Percentiles rank a stretch among this genome's conserved stretches.
Evolutionary conservation across 257 asterid species (phyloP).

Genomic region (Leptodermis oblonga): DNA sequence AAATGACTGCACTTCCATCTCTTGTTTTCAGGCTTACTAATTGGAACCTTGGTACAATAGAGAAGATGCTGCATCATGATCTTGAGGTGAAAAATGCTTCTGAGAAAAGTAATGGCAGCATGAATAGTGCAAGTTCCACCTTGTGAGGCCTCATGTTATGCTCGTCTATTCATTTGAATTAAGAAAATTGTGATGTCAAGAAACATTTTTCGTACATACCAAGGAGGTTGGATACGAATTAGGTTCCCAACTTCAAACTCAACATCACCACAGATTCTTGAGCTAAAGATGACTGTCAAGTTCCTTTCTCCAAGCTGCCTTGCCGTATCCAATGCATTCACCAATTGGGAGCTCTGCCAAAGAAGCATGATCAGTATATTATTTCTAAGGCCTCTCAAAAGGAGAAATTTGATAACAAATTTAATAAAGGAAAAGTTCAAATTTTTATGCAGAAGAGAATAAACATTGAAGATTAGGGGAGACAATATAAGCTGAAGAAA

Average conservation of each 20-base stretch:
- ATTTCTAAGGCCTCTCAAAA: neutral
- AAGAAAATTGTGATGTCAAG: neutral
- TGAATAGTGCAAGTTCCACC: too few relatives aligned
- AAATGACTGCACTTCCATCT: neutral
- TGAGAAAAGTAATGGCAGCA: too few relatives aligned
- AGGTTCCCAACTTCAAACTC: conserved; percentile 71
- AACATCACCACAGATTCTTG: conserved; percentile 53
- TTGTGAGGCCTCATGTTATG: neutral
- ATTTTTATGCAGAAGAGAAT: neutral
- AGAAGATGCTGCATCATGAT: neutral
- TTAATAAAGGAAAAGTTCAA: neutral
- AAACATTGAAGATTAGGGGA: neutral
- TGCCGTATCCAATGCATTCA: conserved; percentile 27
- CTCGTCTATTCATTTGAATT: neutral
- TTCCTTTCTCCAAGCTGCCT: conserved; percentile 31
- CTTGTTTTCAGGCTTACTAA: neutral
- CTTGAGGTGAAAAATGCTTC: neutral
- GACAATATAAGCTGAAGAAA: neutral
- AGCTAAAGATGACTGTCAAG: conserved; percentile 61
- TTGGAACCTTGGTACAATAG: neutral
- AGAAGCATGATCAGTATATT: neutral
- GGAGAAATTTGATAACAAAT: neutral
- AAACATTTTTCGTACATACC: conserved; percentile 45
- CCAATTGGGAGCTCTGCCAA: conserved; percentile 42
- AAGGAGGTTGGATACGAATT: conserved; percentile 60